Conservation (phyloP, 768 basidiomycete genomes). For the Tylopilus cervinicoccineus region DNA sequence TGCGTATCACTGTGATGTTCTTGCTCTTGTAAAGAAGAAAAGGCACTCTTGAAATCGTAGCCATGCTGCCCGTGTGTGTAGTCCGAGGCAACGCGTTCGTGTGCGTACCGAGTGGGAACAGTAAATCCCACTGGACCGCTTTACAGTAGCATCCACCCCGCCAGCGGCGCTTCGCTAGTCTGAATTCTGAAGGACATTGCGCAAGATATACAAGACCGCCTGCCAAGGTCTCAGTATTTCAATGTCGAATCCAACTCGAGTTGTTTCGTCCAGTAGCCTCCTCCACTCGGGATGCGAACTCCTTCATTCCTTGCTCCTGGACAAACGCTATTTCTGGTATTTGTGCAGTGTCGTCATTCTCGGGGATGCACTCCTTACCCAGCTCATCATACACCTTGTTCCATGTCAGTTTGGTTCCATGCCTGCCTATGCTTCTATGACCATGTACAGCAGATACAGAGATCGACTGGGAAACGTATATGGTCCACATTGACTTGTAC, state of each 20-base stretch:
- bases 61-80: too few relatives aligned
- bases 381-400: constrained; percentile 75
- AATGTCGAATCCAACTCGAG: constrained; percentile 5
- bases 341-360: constrained; percentile 62
- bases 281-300: constrained; percentile 4
- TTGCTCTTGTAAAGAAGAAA: constrained; percentile 1
- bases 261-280: not conserved
- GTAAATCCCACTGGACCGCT: too few relatives aligned
- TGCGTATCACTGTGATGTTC: constrained; percentile 2
- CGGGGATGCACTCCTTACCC: constrained; percentile 74
- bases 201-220: too few relatives aligned
- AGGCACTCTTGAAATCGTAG: not conserved
- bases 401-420: constrained; percentile 58
- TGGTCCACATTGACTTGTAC: constrained; percentile 80
- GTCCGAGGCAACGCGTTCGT: too few relatives aligned
- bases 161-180: not conserved
- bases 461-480: constrained; percentile 97
- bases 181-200: too few relatives aligned
- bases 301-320: constrained; percentile 34
- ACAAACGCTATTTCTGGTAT: constrained; percentile 61
- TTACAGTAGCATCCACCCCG: not conserved
- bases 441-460: constrained; percentile 73
- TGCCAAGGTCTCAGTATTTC: not conserved
- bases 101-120: too few relatives aligned
- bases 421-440: constrained; percentile 11